Base-by-base conservation (phyloP, 352 stramenopile genomes). In the Globisporangium apiculatum region DNA sequence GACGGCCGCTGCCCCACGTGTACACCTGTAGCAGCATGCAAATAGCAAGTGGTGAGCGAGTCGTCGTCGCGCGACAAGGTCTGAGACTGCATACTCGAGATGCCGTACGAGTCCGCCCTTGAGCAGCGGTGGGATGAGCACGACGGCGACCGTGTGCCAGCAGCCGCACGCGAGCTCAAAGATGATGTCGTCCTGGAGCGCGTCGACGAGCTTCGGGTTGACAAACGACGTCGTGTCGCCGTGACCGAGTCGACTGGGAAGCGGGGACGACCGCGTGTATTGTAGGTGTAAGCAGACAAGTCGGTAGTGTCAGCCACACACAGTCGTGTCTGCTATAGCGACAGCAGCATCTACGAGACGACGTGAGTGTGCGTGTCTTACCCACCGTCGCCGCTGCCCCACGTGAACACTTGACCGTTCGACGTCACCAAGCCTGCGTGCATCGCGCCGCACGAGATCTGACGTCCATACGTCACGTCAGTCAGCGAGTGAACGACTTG, bases 1-100 rank as follows among this genome's bases (percentile, higher is more conserved):
- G 69, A n/a, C 89, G 95, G 0, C 94, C 92, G 48, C 75, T 96
- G n/a, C 91, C 91, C 89, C 89, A 98, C 3, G 91, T 98, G 58
- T 98, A 98, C 6, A 90, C 67, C 71, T 76, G 62, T 11, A 9
- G 15, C 3, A 45, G 3, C 7, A 31, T 3, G 3, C 24, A 31
- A 31, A 31, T 31, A 31, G 24, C 24, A 31, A 31, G 24, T 31
- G 24, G 3, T 31, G 24, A 47, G 37, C 7, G 9, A 2, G 6
- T 5, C 12, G 9, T 18, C 4, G 1, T 46, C 50, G 24, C 24
- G 24, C 24, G 2, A 31, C 24, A 31, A 31, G 24, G 24, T 31
- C 24, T 31, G 24, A 31, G 24, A 31, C 0, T 31, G 24, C 24
- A 31, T 31, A 31, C 24, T 31, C 24, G 24, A 31, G 24, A 31